Percentiles rank a stretch among this genome's conserved stretches.
These are phyloP conservation scores for Pontederia crassipes DNA, from an alignment of 176 grass and related monocot species.

Conservation along the genomic window DNA sequence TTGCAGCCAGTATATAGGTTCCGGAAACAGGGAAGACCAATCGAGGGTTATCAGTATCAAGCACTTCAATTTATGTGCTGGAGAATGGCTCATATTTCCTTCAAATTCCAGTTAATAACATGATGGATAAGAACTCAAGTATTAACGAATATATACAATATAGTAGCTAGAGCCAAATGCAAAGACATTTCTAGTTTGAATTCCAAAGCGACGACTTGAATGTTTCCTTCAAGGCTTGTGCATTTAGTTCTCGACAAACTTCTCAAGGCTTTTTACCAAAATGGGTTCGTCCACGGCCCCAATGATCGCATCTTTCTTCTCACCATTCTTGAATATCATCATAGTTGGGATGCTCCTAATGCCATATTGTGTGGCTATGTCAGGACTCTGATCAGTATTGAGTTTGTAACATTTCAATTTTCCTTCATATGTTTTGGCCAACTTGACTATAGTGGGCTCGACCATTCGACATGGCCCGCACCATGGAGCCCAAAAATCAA, in stretches of 20 bases:
- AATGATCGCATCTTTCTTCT: slow-evolving; percentile 14
- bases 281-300: background rate
- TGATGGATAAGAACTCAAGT: no score
- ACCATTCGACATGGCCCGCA: slow-evolving; percentile 9
- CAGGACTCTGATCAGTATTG: slow-evolving; percentile 11
- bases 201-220: no score
- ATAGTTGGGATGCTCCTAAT: slow-evolving; percentile 11
- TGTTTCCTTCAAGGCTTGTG: no score
- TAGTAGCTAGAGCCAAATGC: no score
- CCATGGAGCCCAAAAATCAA: slow-evolving; percentile 15
- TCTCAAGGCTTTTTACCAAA: background rate
- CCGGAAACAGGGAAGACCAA: no score
- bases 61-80: no score
- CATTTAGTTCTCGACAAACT: background rate
- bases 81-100: no score
- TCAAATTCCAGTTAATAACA: no score
- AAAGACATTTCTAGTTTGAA: no score
- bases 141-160: no score
- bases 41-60: no score
- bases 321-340: slow-evolving; percentile 15
- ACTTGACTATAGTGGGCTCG: background rate
- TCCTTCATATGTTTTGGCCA: slow-evolving; percentile 6
- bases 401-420: slow-evolving; percentile 12
- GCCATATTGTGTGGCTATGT: slow-evolving; percentile 10
- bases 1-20: no score